Conservation (phyloP, 345 rosid species). For the Schrenkiella parvula region DNA sequence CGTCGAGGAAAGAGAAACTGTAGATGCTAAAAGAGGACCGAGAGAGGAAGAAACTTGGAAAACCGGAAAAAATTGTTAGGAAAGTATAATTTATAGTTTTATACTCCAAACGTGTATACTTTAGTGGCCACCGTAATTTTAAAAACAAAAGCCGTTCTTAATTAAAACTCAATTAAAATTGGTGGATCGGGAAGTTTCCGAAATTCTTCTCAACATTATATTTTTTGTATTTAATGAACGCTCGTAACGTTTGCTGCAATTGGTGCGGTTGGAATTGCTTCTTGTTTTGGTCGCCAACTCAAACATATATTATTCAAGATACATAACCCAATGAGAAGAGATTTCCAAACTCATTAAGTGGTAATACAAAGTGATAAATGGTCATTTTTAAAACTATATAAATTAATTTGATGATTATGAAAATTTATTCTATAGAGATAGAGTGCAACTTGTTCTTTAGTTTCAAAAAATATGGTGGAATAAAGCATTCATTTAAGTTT, state of each 20-base stretch:
- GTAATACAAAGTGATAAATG: no score
- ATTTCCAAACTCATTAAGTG: no score
- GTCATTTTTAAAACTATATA: no score
- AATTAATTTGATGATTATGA: neutral
- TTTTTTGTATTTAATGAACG: neutral
- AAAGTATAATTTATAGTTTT: slow-evolving; percentile 59
- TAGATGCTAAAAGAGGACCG: slow-evolving; percentile 26
- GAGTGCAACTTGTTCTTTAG: neutral
- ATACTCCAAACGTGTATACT: slow-evolving; percentile 39
- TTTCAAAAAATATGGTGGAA: neutral
- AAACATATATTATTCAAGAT: no score
- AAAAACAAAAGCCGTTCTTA: slow-evolving; percentile 4
- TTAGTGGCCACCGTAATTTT: slow-evolving; percentile 31
- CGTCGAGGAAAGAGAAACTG: slow-evolving; percentile 40
- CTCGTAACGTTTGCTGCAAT: neutral
- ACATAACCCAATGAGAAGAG: no score
- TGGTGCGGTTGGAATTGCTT: neutral
- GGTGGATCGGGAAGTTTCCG: slow-evolving; percentile 23
- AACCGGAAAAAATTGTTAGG: slow-evolving; percentile 48
- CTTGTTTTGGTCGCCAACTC: no score
- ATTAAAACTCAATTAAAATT: neutral
- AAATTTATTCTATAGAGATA: neutral
- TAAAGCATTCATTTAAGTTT: neutral
- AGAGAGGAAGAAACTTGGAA: slow-evolving; percentile 49
- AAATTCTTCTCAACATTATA: slow-evolving; percentile 10